Percentiles rank a stretch among this genome's conserved stretches.
Evolutionary conservation across 1,284 basidiomycete genomes (phyloP).

Genomic region (Gastroboletus turbinatus): DNA sequence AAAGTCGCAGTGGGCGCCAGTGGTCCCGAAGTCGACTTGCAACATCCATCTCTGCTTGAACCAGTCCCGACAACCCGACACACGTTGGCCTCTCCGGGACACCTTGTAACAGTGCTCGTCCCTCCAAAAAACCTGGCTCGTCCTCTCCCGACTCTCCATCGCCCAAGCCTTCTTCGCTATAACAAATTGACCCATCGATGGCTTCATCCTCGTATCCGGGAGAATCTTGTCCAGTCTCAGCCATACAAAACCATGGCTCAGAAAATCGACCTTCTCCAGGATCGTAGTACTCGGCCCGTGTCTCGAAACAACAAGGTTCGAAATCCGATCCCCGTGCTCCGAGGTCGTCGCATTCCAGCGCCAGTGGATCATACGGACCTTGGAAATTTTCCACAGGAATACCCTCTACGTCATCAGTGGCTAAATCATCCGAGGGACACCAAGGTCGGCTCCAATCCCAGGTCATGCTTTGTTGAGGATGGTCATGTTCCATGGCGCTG

Average conservation of each 20-base stretch:
- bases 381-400: not conserved
- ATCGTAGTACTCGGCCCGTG: not conserved
- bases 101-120: slow-evolving; percentile 44
- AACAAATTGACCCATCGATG: not conserved
- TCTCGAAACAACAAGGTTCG: not conserved
- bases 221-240: not conserved
- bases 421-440: not conserved
- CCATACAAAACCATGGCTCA: not conserved
- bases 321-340: not conserved
- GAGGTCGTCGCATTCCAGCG: not conserved
- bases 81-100: slow-evolving; percentile 1
- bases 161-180: not conserved
- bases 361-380: not conserved
- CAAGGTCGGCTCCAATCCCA: not conserved
- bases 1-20: slow-evolving; percentile 58
- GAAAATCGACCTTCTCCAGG: not conserved
- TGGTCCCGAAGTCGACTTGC: slow-evolving; percentile 53
- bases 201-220: not conserved
- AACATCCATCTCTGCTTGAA: slow-evolving; percentile 55
- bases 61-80: slow-evolving; percentile 25
- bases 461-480: not conserved
- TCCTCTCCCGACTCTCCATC: slow-evolving; percentile 4
- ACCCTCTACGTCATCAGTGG: slow-evolving; percentile 2
- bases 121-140: slow-evolving; percentile 40
- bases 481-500: not conserved